Evolutionary conservation across 495 filamentous ascomycete species (phyloP), one percentile per base, ranked within the genome.

Genomic region (Chaetomium fimeti): DNA sequence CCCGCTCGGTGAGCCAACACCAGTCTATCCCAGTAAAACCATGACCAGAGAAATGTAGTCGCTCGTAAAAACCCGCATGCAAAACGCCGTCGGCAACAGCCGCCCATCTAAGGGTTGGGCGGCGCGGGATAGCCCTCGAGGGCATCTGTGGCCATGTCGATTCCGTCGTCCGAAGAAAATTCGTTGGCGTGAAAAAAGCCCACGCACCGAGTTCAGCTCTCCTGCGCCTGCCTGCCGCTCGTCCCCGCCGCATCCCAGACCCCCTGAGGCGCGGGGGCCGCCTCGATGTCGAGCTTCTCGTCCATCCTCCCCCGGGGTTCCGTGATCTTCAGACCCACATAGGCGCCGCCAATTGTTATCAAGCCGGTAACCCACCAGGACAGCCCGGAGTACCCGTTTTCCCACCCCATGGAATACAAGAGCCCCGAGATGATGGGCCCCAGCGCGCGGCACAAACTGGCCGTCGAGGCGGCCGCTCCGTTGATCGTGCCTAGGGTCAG

Each of bases 281-380:
- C 66, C 40, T 64, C 67, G 16, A 65, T 45, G 28, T 68, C 69
- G 24, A 66, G 65, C 56, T 73, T 73, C 58, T 70, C 69, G 56
- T 77, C 79, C 69, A 76, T 76, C 22, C 74, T 72, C 16, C 71
- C 79, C 24, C 68, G 61, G 16, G 77, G 73, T 28, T 85, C 83
- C 45, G 72, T 75, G 65, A 87, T 79, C 55, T 77, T 76, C 53
- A 84, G 66, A 51, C 79, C 78, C 66, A 84, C 68, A 36, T 72
- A 76, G 20, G 89, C 91, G 51, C 92, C 94, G 55, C 86, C 71
- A 11, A 92, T 67, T 64, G 91, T 88, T 38, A 97, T 85, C 11
- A 91, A 52, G 11, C 87, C 90, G 69, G 87, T 91, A 57, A 85
- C 84, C 95, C 95, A 98, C 93, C 94, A 98, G 11, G 91, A 87